phyloP scores from a whole-genome alignment of 2,329 filamentous ascomycete species.

The Exophiala xenobiotica region DNA sequence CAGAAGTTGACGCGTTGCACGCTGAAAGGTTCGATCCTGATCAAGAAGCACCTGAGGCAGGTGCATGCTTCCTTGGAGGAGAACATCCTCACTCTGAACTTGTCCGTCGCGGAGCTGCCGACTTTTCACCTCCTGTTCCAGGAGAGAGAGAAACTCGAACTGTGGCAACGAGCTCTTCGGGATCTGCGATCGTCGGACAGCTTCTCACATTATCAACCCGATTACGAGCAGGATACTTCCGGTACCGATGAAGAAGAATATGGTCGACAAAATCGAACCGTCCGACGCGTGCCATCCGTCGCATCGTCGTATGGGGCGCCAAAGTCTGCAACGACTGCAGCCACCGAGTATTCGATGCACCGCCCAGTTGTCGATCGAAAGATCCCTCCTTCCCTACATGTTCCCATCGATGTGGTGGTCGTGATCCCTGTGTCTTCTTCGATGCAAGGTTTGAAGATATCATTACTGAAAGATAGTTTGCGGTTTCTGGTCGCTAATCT shows the following conservation, averaged over 20 bases:
- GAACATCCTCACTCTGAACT: slow-evolving; percentile 79
- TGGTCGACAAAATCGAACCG: slow-evolving; percentile 47
- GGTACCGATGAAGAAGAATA: slow-evolving; percentile 89
- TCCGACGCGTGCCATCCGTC: slow-evolving; percentile 75
- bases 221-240: slow-evolving; percentile 76
- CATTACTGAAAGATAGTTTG: slow-evolving; percentile 83
- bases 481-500: slow-evolving; percentile 88
- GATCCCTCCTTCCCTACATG: slow-evolving; percentile 64
- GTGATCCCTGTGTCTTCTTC: slow-evolving; percentile 97
- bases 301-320: slow-evolving; percentile 78
- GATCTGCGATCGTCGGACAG: slow-evolving; percentile 74
- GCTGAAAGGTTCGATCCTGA: slow-evolving; percentile 93
- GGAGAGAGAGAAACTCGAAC: slow-evolving; percentile 77
- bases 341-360: slow-evolving; percentile 86
- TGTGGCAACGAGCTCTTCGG: slow-evolving; percentile 83
- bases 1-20: slow-evolving; percentile 75
- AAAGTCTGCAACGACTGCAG: slow-evolving; percentile 81
- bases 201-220: slow-evolving; percentile 59
- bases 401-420: slow-evolving; percentile 91
- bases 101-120: slow-evolving; percentile 88
- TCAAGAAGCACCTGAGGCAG: slow-evolving; percentile 95
- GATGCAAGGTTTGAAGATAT: slow-evolving; percentile 99
- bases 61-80: slow-evolving; percentile 74
- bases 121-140: slow-evolving; percentile 92
- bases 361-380: slow-evolving; percentile 40